Conservation (phyloP, 768 basidiomycete genomes). For the Gymnopilus junonius region DNA sequence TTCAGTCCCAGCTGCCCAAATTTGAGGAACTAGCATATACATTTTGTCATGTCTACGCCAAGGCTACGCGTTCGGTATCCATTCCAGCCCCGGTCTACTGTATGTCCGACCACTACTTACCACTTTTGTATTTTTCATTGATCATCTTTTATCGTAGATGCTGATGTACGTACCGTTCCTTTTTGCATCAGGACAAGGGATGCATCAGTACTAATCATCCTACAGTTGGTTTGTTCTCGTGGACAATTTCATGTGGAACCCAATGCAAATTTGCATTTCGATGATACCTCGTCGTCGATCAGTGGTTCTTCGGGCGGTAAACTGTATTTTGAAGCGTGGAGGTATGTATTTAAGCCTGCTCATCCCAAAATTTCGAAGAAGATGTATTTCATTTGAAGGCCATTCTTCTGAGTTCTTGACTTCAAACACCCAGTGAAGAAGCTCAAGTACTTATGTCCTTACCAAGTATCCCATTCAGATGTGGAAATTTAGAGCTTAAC, state of each 20-base stretch:
- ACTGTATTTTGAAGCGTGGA: constrained; percentile 20
- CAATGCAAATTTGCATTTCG: not conserved
- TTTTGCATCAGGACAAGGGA: not conserved
- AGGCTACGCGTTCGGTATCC: constrained; percentile 35
- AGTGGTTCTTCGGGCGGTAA: constrained; percentile 10
- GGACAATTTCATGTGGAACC: constrained; percentile 21
- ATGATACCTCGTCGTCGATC: constrained; percentile 12
- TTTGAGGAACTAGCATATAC: constrained; percentile 28
- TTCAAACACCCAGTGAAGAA: no score
- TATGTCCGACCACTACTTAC: constrained; percentile 21
- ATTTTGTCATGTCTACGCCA: constrained; percentile 32
- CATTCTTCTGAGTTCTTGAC: not conserved
- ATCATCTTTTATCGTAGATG: constrained; percentile 14
- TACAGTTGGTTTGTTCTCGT: constrained; percentile 27
- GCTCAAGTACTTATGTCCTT: no score
- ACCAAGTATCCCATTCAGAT: no score
- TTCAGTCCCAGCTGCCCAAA: constrained; percentile 19
- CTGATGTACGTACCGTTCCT: constrained; percentile 20
- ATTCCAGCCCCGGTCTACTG: constrained; percentile 37
- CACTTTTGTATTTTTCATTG: not conserved
- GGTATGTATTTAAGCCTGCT: constrained; percentile 10
- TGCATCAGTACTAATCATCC: not conserved
- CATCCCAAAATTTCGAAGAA: constrained; percentile 9
- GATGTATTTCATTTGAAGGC: constrained; percentile 27
- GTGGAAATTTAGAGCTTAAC: no score